Evolutionary conservation across 2,329 filamentous ascomycete species (phyloP), one percentile per base, ranked within the genome.

Genomic region (Colletotrichum godetiae): DNA sequence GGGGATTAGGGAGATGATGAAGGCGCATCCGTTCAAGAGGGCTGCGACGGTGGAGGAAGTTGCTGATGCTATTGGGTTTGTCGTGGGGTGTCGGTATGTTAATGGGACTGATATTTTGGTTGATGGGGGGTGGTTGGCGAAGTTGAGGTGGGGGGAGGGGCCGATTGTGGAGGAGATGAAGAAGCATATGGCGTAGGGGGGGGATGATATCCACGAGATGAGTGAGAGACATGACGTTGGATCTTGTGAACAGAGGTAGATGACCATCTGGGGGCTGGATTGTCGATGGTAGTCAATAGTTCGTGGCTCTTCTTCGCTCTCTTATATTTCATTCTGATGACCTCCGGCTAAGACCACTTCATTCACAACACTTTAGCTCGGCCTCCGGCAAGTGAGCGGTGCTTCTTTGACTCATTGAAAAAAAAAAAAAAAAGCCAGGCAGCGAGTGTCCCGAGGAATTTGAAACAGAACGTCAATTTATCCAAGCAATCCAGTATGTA

Each of bases 31-130:
- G 33, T n/a, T 67, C 49, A 53, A 33, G 33, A 71, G 68, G n/a
- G 63, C 63, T 2, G 63, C 56, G 1, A 67, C 31, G 13, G 46
- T 35, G 15, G 63, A 71, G 15, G 68, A 71, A 57, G 27, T 71
- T 33, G 68, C 68, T 2, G 63, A 71, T 10, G 68, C n/a, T 24
- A 19, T 71, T 29, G 56, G n/a, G 57, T 71, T 71, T 57, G 68
- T 67, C 1, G 56, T 13, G 0, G 15, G 56, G 27, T 71, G 68
- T 35, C 56, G 33, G 0, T 71, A 56, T 37, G 49, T 71, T 7
- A 71, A 71, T 29, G 68, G 68, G 46, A 46, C 35, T 1, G 63
- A 67, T 49, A n/a, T 71, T 1, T 49, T 71, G 1, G 6, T 67
- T 19, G 68, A 71, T 2, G 68, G 68, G 1, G 68, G 68, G 0